Evolutionary conservation across 768 basidiomycete genomes (phyloP).

Genomic region (Cyclocybe cylindracea): DNA sequence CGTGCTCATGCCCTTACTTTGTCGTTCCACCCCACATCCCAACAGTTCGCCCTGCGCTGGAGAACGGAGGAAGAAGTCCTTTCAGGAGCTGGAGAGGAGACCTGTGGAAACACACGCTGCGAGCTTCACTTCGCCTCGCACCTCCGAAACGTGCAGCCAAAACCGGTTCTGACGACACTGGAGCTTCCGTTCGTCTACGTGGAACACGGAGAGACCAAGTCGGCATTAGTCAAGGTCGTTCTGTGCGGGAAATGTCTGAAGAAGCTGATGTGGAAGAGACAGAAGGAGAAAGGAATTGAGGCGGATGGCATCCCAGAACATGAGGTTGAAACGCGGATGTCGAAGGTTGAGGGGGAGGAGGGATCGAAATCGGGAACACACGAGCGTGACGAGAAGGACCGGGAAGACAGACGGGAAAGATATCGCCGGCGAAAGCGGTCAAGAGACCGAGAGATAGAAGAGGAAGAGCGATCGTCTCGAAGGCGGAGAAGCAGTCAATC

Average conservation of each 20-base stretch:
- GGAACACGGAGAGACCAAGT: constrained; percentile 74
- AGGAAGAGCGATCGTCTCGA: constrained; percentile 11
- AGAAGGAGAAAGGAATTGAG: constrained; percentile 52
- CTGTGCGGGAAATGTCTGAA: constrained; percentile 76
- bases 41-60: constrained; percentile 89
- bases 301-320: background rate
- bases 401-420: constrained; percentile 8
- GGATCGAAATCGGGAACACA: background rate
- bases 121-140: constrained; percentile 50
- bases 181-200: constrained; percentile 90
- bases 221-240: constrained; percentile 89
- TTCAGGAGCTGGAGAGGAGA: constrained; percentile 79
- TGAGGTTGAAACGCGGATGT: constrained; percentile 38
- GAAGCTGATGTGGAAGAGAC: constrained; percentile 87
- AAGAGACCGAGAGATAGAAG: constrained; percentile 9
- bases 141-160: constrained; percentile 6
- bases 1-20: constrained; percentile 1
- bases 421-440: constrained; percentile 14
- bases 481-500: constrained; percentile 33
- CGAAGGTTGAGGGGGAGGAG: constrained; percentile 39
- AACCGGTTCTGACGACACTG: constrained; percentile 61
- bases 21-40: background rate
- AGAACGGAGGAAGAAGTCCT: constrained; percentile 90
- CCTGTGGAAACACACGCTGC: constrained; percentile 91
- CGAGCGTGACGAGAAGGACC: constrained; percentile 3